Conservation (phyloP, 164 flowering plant species). For the Kingdonia uniflora region DNA sequence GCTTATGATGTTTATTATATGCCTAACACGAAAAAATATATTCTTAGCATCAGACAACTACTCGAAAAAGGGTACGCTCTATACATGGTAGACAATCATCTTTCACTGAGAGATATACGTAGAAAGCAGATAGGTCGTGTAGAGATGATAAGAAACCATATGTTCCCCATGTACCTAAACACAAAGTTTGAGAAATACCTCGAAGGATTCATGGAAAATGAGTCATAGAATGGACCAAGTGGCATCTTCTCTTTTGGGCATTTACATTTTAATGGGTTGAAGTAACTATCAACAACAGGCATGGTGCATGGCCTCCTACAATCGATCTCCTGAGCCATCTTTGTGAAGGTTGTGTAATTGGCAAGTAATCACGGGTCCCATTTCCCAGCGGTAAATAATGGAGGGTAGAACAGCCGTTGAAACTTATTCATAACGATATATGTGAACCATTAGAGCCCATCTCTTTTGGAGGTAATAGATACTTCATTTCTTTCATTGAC, state of each 20-base stretch:
- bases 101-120: not conserved
- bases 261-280: not conserved
- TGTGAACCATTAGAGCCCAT: not conserved
- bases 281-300: not conserved
- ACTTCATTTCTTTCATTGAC: not conserved
- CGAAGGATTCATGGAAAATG: not conserved
- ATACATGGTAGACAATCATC: not conserved
- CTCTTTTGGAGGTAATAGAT: slow-evolving; percentile 1
- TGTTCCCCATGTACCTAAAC: not conserved
- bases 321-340: not conserved
- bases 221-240: not conserved
- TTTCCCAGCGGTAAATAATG: not conserved
- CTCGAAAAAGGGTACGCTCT: not conserved
- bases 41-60: not conserved
- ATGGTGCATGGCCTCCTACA: not conserved
- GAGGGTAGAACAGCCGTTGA: not conserved
- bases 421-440: not conserved
- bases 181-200: not conserved
- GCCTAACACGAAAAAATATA: not conserved
- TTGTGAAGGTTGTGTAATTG: not conserved
- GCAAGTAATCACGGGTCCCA: not conserved
- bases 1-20: not conserved
- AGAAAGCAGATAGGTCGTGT: not conserved
- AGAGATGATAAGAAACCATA: not conserved
- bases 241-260: not conserved